Conservation (phyloP, 441 rosid genomes). For the Gossypium armourianum region DNA sequence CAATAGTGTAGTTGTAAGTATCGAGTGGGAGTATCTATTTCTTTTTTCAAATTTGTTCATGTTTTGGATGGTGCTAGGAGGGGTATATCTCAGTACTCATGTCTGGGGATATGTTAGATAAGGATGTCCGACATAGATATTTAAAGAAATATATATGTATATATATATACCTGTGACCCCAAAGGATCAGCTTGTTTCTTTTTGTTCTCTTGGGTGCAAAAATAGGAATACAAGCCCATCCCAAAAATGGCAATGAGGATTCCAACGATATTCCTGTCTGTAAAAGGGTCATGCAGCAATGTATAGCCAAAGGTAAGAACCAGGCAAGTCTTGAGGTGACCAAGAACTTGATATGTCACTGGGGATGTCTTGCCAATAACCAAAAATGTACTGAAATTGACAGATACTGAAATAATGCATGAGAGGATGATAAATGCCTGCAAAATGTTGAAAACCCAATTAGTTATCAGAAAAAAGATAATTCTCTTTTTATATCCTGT, state of each 20-base stretch:
- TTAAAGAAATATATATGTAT: background rate
- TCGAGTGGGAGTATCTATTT: too few species aligned
- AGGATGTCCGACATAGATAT: background rate
- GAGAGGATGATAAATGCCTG: conserved; percentile 78
- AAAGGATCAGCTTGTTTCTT: conserved; percentile 50
- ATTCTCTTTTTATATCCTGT: background rate
- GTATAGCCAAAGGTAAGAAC: conserved; percentile 83
- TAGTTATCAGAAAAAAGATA: background rate
- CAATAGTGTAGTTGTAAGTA: too few species aligned
- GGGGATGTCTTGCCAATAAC: conserved; percentile 97
- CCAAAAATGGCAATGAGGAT: conserved; percentile 74
- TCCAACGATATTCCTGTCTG: conserved; percentile 65
- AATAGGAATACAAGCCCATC: conserved; percentile 80
- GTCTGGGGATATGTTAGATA: background rate
- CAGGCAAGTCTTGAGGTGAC: conserved; percentile 89
- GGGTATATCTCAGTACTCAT: background rate
- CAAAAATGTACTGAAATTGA: conserved; percentile 89
- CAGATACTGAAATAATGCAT: conserved; percentile 77
- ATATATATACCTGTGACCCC: conserved; percentile 36
- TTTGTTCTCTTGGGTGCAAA: conserved; percentile 68
- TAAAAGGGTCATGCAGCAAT: conserved; percentile 75
- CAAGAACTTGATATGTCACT: conserved; percentile 91
- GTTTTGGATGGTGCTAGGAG: background rate
- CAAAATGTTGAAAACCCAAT: conserved; percentile 10
- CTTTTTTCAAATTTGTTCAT: background rate